Conservation (phyloP, 768 basidiomycete genomes). For the Pisolithus tinctorius region DNA sequence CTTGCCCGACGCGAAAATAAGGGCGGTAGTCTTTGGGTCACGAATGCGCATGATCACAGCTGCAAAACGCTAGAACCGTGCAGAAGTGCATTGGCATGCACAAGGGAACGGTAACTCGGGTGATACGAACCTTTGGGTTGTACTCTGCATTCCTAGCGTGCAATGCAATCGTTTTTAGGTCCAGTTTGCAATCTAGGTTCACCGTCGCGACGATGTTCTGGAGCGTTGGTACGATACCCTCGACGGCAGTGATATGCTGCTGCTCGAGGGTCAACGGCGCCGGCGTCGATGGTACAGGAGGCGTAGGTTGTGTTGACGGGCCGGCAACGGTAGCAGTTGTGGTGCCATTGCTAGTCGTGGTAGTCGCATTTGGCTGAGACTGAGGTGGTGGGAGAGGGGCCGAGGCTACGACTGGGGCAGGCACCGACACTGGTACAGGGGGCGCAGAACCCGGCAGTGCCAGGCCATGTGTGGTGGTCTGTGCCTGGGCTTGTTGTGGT, state of each 20-base stretch:
- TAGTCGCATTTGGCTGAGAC: constrained; percentile 23
- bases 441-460: constrained; percentile 38
- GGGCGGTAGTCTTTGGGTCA: constrained; percentile 98
- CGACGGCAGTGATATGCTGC: constrained; percentile 92
- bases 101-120: constrained; percentile 29
- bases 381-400: constrained; percentile 1
- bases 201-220: constrained; percentile 99
- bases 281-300: constrained; percentile 59
- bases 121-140: constrained; percentile 94
- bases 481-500: constrained; percentile 31
- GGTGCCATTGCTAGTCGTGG: constrained; percentile 25
- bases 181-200: constrained; percentile 93
- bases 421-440: constrained; percentile 30
- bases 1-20: constrained; percentile 99
- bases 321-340: constrained; percentile 44
- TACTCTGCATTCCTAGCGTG: constrained; percentile 99
- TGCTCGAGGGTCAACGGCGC: constrained; percentile 79
- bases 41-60: constrained; percentile 99
- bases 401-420: constrained; percentile 19
- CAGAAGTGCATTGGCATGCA: constrained; percentile 56
- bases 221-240: constrained; percentile 97
- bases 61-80: constrained; percentile 88
- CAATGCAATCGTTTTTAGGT: constrained; percentile 96
- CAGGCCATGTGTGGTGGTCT: constrained; percentile 44
- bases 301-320: constrained; percentile 47